A percentile compares a stretch with the other conserved stretches of the same genome.
Conservation (phyloP, 2,329 filamentous ascomycete species). For the Pyrenochaeta sp. region DNA sequence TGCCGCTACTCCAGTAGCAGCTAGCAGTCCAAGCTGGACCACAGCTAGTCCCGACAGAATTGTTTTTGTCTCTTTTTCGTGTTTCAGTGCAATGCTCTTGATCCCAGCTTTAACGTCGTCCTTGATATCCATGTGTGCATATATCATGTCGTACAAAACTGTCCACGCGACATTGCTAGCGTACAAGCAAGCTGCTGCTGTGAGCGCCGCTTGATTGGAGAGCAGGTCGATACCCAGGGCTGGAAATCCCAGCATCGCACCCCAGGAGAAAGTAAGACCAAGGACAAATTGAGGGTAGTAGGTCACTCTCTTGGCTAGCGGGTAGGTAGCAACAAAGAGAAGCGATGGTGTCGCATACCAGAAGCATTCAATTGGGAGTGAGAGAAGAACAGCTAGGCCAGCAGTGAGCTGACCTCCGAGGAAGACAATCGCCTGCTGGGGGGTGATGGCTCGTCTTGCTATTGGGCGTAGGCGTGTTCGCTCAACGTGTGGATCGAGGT, state of each 20-base stretch:
- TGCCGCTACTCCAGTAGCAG: conserved; percentile 71
- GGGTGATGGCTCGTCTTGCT: conserved; percentile 78
- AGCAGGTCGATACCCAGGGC: conserved; percentile 82
- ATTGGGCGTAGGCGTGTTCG: conserved; percentile 82
- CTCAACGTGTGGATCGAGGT: conserved; percentile 81
- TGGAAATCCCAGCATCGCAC: conserved; percentile 86
- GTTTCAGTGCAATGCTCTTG: conserved; percentile 85
- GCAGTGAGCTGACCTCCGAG: conserved; percentile 77
- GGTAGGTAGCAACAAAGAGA: conserved; percentile 77
- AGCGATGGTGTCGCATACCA: conserved; percentile 81
- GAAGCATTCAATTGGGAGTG: conserved; percentile 77
- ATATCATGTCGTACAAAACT: conserved; percentile 90
- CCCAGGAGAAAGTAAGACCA: conserved; percentile 88
- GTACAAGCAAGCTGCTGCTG: conserved; percentile 75
- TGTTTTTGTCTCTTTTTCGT: conserved; percentile 78
- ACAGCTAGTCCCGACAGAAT: conserved; percentile 75
- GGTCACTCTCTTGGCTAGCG: conserved; percentile 84
- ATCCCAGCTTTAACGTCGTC: conserved; percentile 88
- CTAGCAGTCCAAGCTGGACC: conserved; percentile 74
- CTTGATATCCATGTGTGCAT: conserved; percentile 89
- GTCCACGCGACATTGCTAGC: conserved; percentile 86
- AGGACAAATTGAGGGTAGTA: conserved; percentile 88
- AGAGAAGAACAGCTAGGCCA: conserved; percentile 76
- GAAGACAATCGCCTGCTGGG: conserved; percentile 75
- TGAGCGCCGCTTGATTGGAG: conserved; percentile 67